phyloP scores from a whole-genome alignment of 2,329 filamentous ascomycete genomes.

The Ascochyta rabiei region DNA sequence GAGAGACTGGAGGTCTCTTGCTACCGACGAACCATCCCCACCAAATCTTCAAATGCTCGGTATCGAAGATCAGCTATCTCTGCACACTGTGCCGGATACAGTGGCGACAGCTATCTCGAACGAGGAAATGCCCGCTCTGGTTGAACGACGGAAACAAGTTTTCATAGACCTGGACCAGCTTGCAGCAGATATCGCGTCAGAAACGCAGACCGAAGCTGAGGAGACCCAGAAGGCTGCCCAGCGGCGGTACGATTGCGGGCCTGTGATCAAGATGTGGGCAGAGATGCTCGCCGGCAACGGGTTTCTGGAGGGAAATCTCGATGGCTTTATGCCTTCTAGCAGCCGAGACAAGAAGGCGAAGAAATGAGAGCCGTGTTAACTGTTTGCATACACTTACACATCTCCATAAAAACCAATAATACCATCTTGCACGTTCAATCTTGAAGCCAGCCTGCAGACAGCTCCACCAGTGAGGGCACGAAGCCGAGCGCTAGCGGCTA shows the following conservation, averaged over 20 bases:
- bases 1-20: conserved; percentile 54
- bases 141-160: conserved; percentile 25
- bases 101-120: conserved; percentile 25
- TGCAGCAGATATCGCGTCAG: conserved; percentile 54
- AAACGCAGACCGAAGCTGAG: conserved; percentile 53
- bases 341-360: background rate
- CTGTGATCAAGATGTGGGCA: conserved; percentile 72
- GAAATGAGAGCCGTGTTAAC: background rate
- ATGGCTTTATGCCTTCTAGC: conserved; percentile 22
- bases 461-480: background rate
- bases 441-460: background rate
- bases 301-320: conserved; percentile 53
- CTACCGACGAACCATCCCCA: conserved; percentile 35
- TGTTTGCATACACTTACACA: background rate
- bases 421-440: background rate
- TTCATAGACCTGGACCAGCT: conserved; percentile 33
- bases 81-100: conserved; percentile 18
- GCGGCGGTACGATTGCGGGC: conserved; percentile 71
- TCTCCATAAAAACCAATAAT: background rate
- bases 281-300: conserved; percentile 71
- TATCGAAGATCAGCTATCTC: conserved; percentile 21
- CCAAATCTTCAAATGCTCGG: conserved; percentile 23
- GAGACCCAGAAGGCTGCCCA: conserved; percentile 61
- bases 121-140: conserved; percentile 26
- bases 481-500: conserved; percentile 16